Evolutionary conservation across 495 filamentous ascomycete genomes (phyloP).

Genomic region (Sphaerosporella brunnea): DNA sequence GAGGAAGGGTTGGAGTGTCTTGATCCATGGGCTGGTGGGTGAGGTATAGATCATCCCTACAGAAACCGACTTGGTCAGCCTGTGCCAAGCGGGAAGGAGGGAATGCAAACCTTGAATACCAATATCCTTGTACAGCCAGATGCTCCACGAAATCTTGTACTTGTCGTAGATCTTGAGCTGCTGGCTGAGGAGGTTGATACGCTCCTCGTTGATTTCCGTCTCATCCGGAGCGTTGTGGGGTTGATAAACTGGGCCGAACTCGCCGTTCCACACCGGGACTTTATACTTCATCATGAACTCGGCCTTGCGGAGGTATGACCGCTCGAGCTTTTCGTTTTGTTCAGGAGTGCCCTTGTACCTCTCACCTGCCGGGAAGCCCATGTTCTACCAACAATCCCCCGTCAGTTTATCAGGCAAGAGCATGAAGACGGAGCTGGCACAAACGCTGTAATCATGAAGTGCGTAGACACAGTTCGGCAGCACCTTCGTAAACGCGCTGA

Average conservation of each 20-base stretch:
- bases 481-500: slow-evolving; percentile 26
- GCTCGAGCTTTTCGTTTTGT: slow-evolving; percentile 35
- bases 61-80: background rate
- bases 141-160: slow-evolving; percentile 40
- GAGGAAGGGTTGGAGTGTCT: slow-evolving; percentile 34
- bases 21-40: slow-evolving; percentile 35
- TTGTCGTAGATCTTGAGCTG: slow-evolving; percentile 42
- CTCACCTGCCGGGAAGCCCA: slow-evolving; percentile 38
- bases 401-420: no score
- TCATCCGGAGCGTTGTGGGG: slow-evolving; percentile 27
- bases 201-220: slow-evolving; percentile 35
- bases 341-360: slow-evolving; percentile 35
- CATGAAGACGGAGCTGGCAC: no score
- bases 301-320: slow-evolving; percentile 38
- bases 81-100: background rate
- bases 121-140: slow-evolving; percentile 52
- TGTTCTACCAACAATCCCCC: no score
- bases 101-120: slow-evolving; percentile 33
- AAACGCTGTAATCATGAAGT: slow-evolving; percentile 32
- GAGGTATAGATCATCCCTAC: slow-evolving; percentile 37
- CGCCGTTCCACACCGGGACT: slow-evolving; percentile 48
- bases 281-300: slow-evolving; percentile 38
- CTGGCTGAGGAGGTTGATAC: slow-evolving; percentile 38
- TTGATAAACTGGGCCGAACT: slow-evolving; percentile 48
- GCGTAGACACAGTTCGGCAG: slow-evolving; percentile 41